These are phyloP conservation scores for Actinidia chinensis DNA, from an alignment of 179 eudicot species.

Conservation along the genomic window DNA sequence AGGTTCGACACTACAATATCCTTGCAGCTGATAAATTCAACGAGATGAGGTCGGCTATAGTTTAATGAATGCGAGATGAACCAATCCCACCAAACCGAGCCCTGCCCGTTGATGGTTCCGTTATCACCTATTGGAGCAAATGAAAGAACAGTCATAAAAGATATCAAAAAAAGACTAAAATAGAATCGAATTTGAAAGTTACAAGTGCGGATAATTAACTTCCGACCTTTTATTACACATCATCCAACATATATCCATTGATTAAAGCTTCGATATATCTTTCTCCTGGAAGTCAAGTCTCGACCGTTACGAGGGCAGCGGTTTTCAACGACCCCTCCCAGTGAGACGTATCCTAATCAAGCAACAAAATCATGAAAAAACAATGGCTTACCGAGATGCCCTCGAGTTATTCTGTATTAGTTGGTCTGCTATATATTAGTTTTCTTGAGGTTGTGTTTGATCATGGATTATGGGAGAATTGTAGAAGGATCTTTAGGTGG, in stretches of 20 bases:
- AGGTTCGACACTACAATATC: slow-evolving; percentile 57
- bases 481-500: too few relatives aligned
- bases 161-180: neutral
- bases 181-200: neutral
- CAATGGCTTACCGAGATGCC: neutral
- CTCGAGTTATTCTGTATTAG: neutral
- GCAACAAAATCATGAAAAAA: slow-evolving; percentile 11
- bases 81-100: slow-evolving; percentile 80
- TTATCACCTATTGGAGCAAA: slow-evolving; percentile 53
- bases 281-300: slow-evolving; percentile 50
- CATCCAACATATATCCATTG: slow-evolving; percentile 55
- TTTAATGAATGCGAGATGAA: slow-evolving; percentile 47
- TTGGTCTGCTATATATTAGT: neutral
- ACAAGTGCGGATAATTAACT: neutral
- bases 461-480: too few relatives aligned
- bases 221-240: slow-evolving; percentile 75
- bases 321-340: slow-evolving; percentile 60
- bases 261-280: slow-evolving; percentile 77
- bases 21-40: slow-evolving; percentile 53
- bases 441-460: too few relatives aligned
- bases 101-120: slow-evolving; percentile 85
- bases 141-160: neutral
- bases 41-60: slow-evolving; percentile 75
- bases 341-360: slow-evolving; percentile 48
- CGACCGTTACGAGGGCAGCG: slow-evolving; percentile 82